Evolutionary conservation across 129 eudicot genomes (phyloP), one percentile per base, ranked within the genome.

Genomic region (Kitagawia praeruptora): DNA sequence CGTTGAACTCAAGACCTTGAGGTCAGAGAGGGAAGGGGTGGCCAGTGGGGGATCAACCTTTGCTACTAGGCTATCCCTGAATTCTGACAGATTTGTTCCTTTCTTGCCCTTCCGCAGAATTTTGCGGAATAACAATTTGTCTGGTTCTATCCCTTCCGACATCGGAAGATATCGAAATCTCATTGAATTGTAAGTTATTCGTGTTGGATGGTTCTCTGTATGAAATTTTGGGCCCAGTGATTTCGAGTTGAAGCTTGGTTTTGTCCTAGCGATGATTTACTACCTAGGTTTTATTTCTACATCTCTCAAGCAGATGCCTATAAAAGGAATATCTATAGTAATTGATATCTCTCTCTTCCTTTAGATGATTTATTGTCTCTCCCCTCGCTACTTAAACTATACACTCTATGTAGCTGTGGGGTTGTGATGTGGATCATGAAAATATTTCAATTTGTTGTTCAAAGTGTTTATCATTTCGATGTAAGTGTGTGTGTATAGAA

Each of bases 141-240:
- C 95, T 73, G 97, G 97, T 28, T 77, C 93, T 70, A 84, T 93
- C 49, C 95, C 98, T 74, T 69, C 84, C 25, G 76, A 87, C 77
- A 84, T 93, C 27, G 89, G 90, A 75, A 89, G 85, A 66, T 74
- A 79, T 76, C 85, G 51, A 54, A 89, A 75, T 47, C 73, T 93
- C 77, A 54, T 79, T 27, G 88, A 25, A 54, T 53, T 93, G 98
- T 93, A 85, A 89, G 98, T 85, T 77, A 49, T 48, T 81, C 23
- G 54, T 66, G 18, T 38, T 41, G 45, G 73, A 19, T 4, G 75
- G 25, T 37, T 4, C 23, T 49, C 18, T 6, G 5, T 49, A 49
- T 16, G 23, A 0, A 49, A 46, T 46, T 46, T 46, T 12, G 15
- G 13, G 49, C 49, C 49, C 49, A 41, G 39, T 46, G 51, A 10